These are phyloP conservation scores for Herpetomonas samuelpessoai DNA, from an alignment of 208 protist genomes.

Conservation along the genomic window DNA sequence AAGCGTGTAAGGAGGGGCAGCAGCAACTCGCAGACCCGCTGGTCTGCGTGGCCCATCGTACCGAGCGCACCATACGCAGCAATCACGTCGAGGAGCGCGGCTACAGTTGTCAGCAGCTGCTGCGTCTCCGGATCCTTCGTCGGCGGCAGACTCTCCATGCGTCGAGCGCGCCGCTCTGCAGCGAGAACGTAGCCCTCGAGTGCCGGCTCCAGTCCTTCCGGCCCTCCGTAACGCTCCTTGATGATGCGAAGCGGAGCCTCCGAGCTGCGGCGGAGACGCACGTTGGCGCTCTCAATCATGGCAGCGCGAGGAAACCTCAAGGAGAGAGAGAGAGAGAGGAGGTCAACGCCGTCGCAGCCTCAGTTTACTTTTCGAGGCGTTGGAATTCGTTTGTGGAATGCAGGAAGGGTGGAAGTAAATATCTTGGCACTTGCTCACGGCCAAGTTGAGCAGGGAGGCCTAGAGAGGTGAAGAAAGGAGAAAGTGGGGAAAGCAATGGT, in stretches of 20 bases:
- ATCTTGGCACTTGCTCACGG: too few relatives aligned
- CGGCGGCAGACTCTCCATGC: slow-evolving; percentile 2
- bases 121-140: not conserved
- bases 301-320: not conserved
- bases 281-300: slow-evolving; percentile 1
- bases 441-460: too few relatives aligned
- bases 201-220: slow-evolving; percentile 12
- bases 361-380: too few relatives aligned
- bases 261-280: not conserved
- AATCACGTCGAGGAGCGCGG: slow-evolving; percentile 21
- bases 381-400: too few relatives aligned
- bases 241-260: slow-evolving; percentile 5
- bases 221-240: slow-evolving; percentile 21
- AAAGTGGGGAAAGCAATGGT: too few relatives aligned
- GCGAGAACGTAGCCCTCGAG: slow-evolving; percentile 20
- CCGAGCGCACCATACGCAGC: slow-evolving; percentile 32
- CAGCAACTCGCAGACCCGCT: slow-evolving; percentile 24
- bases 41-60: slow-evolving; percentile 20
- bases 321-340: slow-evolving; percentile 4
- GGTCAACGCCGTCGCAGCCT: not conserved
- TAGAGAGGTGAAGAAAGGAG: too few relatives aligned
- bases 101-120: slow-evolving; percentile 10
- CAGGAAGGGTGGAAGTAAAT: too few relatives aligned
- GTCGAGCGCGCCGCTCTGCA: slow-evolving; percentile 10
- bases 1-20: slow-evolving; percentile 33